Evolutionary conservation across 768 basidiomycete species (phyloP).

Genomic region (Termitomyces sp.): DNA sequence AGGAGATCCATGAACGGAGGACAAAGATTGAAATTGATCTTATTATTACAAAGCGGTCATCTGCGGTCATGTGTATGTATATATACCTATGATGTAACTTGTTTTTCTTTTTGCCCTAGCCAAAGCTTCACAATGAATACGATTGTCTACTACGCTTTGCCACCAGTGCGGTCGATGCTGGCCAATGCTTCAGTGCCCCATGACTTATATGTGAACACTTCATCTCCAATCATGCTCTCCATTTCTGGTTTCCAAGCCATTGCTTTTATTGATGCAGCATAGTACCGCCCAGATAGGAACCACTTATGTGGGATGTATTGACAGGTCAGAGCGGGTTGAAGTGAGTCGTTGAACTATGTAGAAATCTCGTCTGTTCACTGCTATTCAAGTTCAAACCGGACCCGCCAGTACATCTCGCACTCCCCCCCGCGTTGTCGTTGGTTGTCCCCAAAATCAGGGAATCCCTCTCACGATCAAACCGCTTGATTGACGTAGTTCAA

Average conservation of each 20-base stretch:
- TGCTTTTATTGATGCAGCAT: neutral
- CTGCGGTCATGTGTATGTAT: no score
- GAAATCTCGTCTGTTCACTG: neutral
- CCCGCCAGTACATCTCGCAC: no score
- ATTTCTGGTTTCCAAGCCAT: neutral
- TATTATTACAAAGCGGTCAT: no score
- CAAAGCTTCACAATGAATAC: no score
- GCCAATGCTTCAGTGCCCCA: neutral
- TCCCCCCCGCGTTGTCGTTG: neutral
- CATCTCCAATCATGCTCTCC: neutral
- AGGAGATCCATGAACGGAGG: slow-evolving; percentile 28
- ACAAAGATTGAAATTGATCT: no score
- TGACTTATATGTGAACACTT: neutral
- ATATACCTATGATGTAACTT: no score
- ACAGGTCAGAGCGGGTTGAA: neutral
- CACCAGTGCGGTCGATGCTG: neutral
- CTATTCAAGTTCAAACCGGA: neutral
- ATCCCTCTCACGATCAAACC: neutral
- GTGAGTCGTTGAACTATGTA: neutral
- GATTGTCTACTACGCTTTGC: neutral
- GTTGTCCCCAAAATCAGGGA: no score
- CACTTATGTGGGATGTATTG: neutral
- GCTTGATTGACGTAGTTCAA: neutral
- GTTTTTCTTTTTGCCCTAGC: no score
- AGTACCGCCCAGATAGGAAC: neutral